Conservation (phyloP, 2,329 filamentous ascomycete species). For the Fusarium sublunatum region DNA sequence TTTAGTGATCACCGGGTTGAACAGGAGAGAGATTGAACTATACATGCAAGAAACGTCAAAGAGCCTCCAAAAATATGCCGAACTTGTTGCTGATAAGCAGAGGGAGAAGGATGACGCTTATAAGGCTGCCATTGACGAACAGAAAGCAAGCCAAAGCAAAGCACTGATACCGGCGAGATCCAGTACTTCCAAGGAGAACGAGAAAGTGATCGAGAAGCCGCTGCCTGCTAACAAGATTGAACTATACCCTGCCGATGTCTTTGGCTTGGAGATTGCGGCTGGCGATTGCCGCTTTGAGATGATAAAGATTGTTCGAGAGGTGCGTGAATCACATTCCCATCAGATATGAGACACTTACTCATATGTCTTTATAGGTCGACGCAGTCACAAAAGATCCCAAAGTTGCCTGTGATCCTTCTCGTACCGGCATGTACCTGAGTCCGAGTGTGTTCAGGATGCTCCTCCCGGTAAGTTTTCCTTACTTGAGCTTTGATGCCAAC, state of each 20-base stretch:
- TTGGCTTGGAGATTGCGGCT: not conserved
- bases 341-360: not conserved
- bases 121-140: not conserved
- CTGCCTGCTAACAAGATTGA: not conserved
- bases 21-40: not conserved
- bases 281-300: not conserved
- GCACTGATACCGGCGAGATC: too few relatives aligned
- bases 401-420: not conserved
- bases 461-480: not conserved
- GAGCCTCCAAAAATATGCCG: not conserved
- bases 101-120: not conserved
- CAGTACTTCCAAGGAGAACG: too few relatives aligned
- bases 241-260: not conserved
- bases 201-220: not conserved
- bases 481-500: not conserved
- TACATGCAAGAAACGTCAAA: not conserved
- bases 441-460: not conserved
- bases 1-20: not conserved
- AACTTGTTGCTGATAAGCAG: not conserved
- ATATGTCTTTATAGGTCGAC: not conserved
- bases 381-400: not conserved
- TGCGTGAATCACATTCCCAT: not conserved
- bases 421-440: not conserved
- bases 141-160: not conserved
- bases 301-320: slow-evolving; percentile 4